Base-by-base conservation (phyloP, 2,329 filamentous ascomycete species). In the Coniochaeta pulveracea region DNA sequence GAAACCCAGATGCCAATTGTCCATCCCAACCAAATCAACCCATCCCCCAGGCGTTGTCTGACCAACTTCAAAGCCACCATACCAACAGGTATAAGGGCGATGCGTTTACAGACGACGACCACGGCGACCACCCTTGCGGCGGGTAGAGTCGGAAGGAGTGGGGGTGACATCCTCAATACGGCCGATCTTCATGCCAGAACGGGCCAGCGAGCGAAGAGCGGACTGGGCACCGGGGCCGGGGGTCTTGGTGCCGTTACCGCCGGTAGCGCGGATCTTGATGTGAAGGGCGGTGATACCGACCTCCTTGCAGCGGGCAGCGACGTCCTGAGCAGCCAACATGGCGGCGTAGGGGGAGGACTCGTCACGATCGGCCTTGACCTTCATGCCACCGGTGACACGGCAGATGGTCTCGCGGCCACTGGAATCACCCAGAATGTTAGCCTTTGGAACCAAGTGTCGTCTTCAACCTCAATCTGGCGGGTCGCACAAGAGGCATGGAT, bases 41-140 rank as follows among this genome's bases (percentile, higher is more conserved):
- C n/a, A n/a, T n/a, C n/a, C n/a, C n/a, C n/a, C n/a, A n/a, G n/a
- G n/a, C n/a, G n/a, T n/a, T n/a, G n/a, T n/a, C n/a, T n/a, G 15
- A 21, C 28, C 28, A 31, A 5, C 19, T 19, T 19, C 28, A 51
- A 57, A 55, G 54, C 52, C 57, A 53, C 47, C 41, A 37, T 34
- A 14, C 18, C 28, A 22, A 10, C 24, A 23, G 8, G 16, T 19
- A 19, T 39, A 24, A 38, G 40, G 42, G 44, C 52, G 61, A 45
- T 60, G 56, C 63, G 68, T 19, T 84, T 74, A 98, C 69, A 98
- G 84, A 94, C 91, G 89, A 73, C 91, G 91, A 96, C 91, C 91
- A 84, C 91, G 89, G 71, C 91, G 88, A 95, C 91, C 91, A 75
- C 91, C 91, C 86, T 98, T 98, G 75, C 89, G 88, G 72, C 91